These are phyloP conservation scores for Fusarium caatingaense DNA, from an alignment of 2,329 filamentous ascomycete species.

Conservation along the genomic window DNA sequence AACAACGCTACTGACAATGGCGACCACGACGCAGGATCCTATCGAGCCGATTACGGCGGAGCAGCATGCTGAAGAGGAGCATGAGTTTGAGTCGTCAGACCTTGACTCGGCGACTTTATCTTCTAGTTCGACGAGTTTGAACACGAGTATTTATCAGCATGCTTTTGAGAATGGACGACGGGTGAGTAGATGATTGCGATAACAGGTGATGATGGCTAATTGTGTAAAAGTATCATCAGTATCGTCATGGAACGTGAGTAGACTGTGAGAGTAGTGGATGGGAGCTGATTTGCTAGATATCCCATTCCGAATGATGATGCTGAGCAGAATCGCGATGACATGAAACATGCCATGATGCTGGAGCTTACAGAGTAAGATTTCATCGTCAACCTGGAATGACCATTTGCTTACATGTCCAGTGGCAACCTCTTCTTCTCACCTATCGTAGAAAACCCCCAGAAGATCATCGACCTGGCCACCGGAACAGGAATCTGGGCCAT, in stretches of 20 bases:
- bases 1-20: constrained; percentile 5
- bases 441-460: constrained; percentile 25
- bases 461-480: constrained; percentile 41
- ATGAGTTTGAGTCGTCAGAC: constrained; percentile 39
- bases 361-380: constrained; percentile 41
- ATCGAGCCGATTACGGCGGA: constrained; percentile 22
- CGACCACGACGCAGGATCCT: background rate
- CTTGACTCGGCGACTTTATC: constrained; percentile 29
- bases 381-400: rapidly evolving
- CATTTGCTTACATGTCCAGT: constrained; percentile 4
- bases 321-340: constrained; percentile 44
- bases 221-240: constrained; percentile 33
- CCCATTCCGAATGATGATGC: constrained; percentile 45
- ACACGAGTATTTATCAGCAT: constrained; percentile 41
- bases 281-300: constrained; percentile 39
- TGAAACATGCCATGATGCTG: constrained; percentile 50
- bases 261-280: rapidly evolving
- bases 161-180: constrained; percentile 43
- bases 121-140: constrained; percentile 37
- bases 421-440: constrained; percentile 39
- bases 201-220: background rate
- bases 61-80: constrained; percentile 26
- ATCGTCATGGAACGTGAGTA: constrained; percentile 38
- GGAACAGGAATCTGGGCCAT: constrained; percentile 43
- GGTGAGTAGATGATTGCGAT: background rate